These are phyloP conservation scores for Mycena chlorophos DNA, from an alignment of 768 basidiomycete genomes.

Conservation along the genomic window DNA sequence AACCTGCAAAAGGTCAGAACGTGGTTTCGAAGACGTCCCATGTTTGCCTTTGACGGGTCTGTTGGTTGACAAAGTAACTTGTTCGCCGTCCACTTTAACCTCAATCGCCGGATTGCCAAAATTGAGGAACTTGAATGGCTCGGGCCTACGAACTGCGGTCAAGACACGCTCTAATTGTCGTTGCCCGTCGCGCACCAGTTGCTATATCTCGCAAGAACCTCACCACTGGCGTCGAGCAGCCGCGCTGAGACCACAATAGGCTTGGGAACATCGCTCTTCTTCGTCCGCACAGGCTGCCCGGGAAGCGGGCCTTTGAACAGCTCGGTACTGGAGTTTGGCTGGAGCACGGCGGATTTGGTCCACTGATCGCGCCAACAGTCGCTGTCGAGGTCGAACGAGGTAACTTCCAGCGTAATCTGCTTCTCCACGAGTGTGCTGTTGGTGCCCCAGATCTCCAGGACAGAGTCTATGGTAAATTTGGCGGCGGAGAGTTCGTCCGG, in stretches of 20 bases:
- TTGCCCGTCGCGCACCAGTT: slow-evolving; percentile 58
- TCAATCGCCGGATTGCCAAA: slow-evolving; percentile 67
- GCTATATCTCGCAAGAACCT: slow-evolving; percentile 68
- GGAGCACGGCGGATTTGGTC: slow-evolving; percentile 53
- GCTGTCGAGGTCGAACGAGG: slow-evolving; percentile 63
- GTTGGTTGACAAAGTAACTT: slow-evolving; percentile 52
- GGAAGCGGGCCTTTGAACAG: slow-evolving; percentile 71
- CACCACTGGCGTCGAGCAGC: slow-evolving; percentile 54
- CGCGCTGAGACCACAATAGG: slow-evolving; percentile 72
- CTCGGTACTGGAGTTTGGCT: slow-evolving; percentile 80
- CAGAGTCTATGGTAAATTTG: slow-evolving; percentile 62
- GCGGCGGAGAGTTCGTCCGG: slow-evolving; percentile 64
- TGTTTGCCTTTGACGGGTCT: slow-evolving; percentile 88
- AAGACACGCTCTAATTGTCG: neutral
- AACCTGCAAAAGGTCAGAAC: too few relatives aligned
- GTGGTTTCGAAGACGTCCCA: too few relatives aligned
- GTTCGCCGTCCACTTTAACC: slow-evolving; percentile 59
- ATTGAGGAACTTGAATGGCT: slow-evolving; percentile 89
- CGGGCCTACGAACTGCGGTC: slow-evolving; percentile 62
- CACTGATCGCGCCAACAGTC: slow-evolving; percentile 54
- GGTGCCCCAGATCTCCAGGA: slow-evolving; percentile 84
- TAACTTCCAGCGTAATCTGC: slow-evolving; percentile 62
- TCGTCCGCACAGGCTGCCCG: slow-evolving; percentile 71
- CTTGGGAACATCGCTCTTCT: slow-evolving; percentile 61
- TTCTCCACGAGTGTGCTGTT: slow-evolving; percentile 69